Conservation (phyloP, 139 green algal genomes). For the Chloropicon primus region DNA sequence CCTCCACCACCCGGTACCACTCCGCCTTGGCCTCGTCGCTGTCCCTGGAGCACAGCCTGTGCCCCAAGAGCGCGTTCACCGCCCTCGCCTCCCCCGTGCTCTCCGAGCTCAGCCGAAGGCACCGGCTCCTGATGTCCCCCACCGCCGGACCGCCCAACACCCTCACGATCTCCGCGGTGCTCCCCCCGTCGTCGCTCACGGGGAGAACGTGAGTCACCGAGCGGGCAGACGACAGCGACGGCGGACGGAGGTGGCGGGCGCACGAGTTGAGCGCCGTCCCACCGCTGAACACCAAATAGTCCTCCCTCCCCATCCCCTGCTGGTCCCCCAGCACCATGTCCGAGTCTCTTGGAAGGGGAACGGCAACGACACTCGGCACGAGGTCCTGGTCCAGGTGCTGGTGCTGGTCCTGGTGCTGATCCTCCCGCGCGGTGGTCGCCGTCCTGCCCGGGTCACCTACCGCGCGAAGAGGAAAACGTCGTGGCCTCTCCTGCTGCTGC, state of each 20-base stretch:
- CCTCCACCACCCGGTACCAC: slow-evolving; percentile 86
- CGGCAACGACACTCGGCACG: too few species aligned
- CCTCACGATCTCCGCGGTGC: slow-evolving; percentile 92
- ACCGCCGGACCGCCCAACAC: slow-evolving; percentile 93
- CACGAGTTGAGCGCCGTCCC: slow-evolving; percentile 97
- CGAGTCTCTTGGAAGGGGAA: too few species aligned
- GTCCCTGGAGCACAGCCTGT: slow-evolving; percentile 57
- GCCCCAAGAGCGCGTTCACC: slow-evolving; percentile 70
- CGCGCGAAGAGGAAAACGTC: too few species aligned
- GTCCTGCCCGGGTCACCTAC: too few species aligned
- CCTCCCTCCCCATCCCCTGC: too few species aligned
- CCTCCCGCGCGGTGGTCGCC: too few species aligned
- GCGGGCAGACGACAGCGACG: slow-evolving; percentile 53
- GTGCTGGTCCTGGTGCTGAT: too few species aligned
- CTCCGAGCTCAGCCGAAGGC: slow-evolving; percentile 82
- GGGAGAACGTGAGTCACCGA: slow-evolving; percentile 85
- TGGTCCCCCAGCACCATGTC: too few species aligned
- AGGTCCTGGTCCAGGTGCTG: too few species aligned
- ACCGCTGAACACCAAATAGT: slow-evolving; percentile 88
- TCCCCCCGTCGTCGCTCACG: slow-evolving; percentile 91
- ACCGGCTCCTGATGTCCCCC: slow-evolving; percentile 90
- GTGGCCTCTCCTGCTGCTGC: too few species aligned
- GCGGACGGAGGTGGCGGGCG: slow-evolving; percentile 51
- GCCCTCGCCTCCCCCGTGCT: slow-evolving; percentile 63
- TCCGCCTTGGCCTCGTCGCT: slow-evolving; percentile 21